Percentiles rank a stretch among this genome's conserved stretches.
Conservation (phyloP, 495 filamentous ascomycete genomes). For the Penicillium maclennaniae region DNA sequence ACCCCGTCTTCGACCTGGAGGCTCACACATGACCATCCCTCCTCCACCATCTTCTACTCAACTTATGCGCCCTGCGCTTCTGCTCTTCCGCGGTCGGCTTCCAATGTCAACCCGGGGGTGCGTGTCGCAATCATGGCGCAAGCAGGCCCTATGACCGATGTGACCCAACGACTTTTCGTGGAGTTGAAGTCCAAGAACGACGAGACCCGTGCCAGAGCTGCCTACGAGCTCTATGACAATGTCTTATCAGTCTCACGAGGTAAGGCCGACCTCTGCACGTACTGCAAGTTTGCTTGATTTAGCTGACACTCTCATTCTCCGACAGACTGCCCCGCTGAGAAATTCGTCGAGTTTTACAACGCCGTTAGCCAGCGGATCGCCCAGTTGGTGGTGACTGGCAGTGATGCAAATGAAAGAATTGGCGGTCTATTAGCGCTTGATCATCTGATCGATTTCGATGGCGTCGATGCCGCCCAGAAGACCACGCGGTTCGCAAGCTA, state of each 20-base stretch:
- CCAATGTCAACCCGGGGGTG: slow-evolving; percentile 46
- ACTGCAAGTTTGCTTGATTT: background rate
- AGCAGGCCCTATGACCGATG: slow-evolving; percentile 45
- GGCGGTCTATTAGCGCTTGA: slow-evolving; percentile 91
- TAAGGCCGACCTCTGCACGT: slow-evolving; percentile 12
- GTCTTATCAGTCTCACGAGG: slow-evolving; percentile 50
- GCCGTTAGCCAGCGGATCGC: slow-evolving; percentile 72
- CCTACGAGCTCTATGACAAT: slow-evolving; percentile 50
- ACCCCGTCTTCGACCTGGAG: slow-evolving; percentile 22
- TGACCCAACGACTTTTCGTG: slow-evolving; percentile 45
- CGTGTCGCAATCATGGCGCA: slow-evolving; percentile 47
- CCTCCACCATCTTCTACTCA: slow-evolving; percentile 18
- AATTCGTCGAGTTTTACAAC: slow-evolving; percentile 76
- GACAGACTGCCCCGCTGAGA: slow-evolving; percentile 70
- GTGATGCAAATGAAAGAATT: slow-evolving; percentile 80
- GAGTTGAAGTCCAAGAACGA: slow-evolving; percentile 55
- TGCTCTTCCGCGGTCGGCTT: slow-evolving; percentile 36
- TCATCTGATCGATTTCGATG: slow-evolving; percentile 89
- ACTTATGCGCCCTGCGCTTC: slow-evolving; percentile 27
- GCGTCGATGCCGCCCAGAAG: slow-evolving; percentile 89
- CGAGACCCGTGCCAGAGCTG: slow-evolving; percentile 46
- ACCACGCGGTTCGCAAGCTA: slow-evolving; percentile 89
- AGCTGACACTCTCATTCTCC: slow-evolving; percentile 2
- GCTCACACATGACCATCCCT: slow-evolving; percentile 19
- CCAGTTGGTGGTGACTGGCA: slow-evolving; percentile 68